phyloP scores from a whole-genome alignment of 495 filamentous ascomycete genomes.

The Penicillium dipodomyicola region DNA sequence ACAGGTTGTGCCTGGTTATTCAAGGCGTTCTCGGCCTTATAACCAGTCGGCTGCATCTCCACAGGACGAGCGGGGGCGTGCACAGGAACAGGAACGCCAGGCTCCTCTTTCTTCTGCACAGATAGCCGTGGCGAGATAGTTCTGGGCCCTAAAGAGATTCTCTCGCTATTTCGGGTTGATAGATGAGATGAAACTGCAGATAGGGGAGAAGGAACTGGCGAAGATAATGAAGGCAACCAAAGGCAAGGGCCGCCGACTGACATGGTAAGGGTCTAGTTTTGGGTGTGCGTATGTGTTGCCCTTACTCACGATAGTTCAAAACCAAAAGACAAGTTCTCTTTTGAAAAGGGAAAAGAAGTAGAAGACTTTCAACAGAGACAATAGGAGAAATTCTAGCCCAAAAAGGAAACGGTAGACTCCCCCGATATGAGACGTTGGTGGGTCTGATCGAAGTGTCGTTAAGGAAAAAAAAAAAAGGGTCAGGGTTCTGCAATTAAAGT shows the following conservation, averaged over 20 bases:
- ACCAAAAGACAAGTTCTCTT: neutral
- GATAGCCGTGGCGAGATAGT: slow-evolving; percentile 24
- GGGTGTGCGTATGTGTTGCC: neutral
- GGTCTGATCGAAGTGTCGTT: slow-evolving; percentile 34
- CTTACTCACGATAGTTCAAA: neutral
- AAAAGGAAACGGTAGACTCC: slow-evolving; percentile 17
- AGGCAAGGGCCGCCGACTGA: slow-evolving; percentile 45
- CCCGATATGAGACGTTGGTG: slow-evolving; percentile 33
- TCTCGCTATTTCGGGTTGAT: slow-evolving; percentile 36
- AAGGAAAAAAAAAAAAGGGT: slow-evolving; percentile 18
- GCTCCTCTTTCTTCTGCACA: slow-evolving; percentile 25
- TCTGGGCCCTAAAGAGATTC: slow-evolving; percentile 25
- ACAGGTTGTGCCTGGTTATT: slow-evolving; percentile 16
- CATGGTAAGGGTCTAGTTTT: slow-evolving; percentile 33
- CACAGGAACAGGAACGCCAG: slow-evolving; percentile 13
- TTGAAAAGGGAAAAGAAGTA: neutral
- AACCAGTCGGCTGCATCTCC: slow-evolving; percentile 34
- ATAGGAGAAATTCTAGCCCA: slow-evolving; percentile 8
- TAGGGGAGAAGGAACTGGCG: slow-evolving; percentile 37
- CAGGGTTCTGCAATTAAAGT: slow-evolving; percentile 31
- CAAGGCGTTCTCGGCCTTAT: slow-evolving; percentile 42
- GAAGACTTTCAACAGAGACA: neutral
- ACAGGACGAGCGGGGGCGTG: slow-evolving; percentile 14
- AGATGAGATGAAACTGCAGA: slow-evolving; percentile 37
- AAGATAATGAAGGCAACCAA: slow-evolving; percentile 42